Evolutionary conservation across 139 green algal genomes (phyloP).

Genomic region (Edaphochlamys debaryana): DNA sequence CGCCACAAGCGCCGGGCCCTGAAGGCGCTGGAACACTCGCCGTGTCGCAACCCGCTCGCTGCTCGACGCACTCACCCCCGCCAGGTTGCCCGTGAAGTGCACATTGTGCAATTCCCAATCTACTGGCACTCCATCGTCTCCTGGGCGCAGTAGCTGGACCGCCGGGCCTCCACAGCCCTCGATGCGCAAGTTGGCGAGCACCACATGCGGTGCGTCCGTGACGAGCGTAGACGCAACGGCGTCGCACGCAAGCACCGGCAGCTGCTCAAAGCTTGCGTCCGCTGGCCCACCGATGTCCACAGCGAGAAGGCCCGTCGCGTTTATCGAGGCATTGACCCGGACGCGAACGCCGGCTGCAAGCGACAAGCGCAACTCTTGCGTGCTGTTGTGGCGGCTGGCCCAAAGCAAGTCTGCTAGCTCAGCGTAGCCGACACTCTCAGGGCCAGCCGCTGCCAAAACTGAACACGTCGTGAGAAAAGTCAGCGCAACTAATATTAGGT

Average conservation of each 20-base stretch:
- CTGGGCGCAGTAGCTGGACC: neutral
- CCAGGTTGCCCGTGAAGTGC: neutral
- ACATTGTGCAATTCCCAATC: neutral
- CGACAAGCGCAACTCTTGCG: too few relatives aligned
- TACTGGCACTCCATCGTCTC: neutral
- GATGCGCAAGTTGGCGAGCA: neutral
- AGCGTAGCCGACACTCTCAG: neutral
- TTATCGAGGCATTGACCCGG: too few relatives aligned
- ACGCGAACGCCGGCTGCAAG: too few relatives aligned
- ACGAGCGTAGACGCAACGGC: neutral
- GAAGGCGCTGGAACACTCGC: too few relatives aligned
- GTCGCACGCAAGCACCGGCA: neutral
- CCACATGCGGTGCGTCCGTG: neutral
- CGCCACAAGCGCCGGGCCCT: too few relatives aligned
- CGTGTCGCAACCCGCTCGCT: too few relatives aligned
- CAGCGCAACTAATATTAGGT: neutral
- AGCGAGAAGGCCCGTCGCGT: too few relatives aligned
- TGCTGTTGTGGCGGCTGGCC: too few relatives aligned
- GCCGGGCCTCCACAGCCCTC: neutral
- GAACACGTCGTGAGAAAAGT: neutral
- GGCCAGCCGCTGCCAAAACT: neutral
- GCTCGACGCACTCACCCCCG: neutral
- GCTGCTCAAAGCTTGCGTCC: too few relatives aligned
- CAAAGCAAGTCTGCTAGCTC: too few relatives aligned
- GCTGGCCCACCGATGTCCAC: too few relatives aligned